Evolutionary conservation across 441 rosid species (phyloP), one percentile per base, ranked within the genome.

Genomic region (Syzygium malaccense): DNA sequence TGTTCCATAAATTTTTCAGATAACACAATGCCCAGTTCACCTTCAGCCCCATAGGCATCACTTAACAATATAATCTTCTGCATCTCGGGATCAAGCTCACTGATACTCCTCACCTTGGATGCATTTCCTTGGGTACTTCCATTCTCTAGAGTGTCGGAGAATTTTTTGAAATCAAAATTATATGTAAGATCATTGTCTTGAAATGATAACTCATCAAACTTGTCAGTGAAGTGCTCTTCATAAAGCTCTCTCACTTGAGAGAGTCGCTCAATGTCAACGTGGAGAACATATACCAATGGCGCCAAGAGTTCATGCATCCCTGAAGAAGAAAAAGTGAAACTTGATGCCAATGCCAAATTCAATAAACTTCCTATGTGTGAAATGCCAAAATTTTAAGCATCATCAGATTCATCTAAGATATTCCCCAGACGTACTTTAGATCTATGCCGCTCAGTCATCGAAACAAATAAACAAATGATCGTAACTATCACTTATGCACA

Each of bases 221-320:
- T 95, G 90, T 98, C 99, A 14, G 93, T 93, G 92, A 97, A 98
- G 84, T 95, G 97, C 87, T 95, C 98, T 90, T 98, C 98, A 87
- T 97, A 93, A 64, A 90, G 94, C 88, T 95, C 96, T 88, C 97
- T 95, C 75, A 98, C 98, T 94, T 98, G 95, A 64, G 95, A 92
- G 57, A 98, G 97, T 85, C 88, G 96, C 87, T 94, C 94, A 88
- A 94, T 91, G 92, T 98, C 99, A 48, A 98, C 96, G 85, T 98
- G 99, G 85, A 98, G 99, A 86, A 98, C 99, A 57, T 95, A 98
- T 14, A 98, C 91, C 78, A 98, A 87, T 55, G 99, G 99, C 33
- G 99, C 99, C 94, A 98, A 92, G 87, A 98, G 97, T 93, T 98
- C 99, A 86, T 98, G 99, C 99, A 97, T 97, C 86, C 99, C 99